Base-by-base conservation (phyloP, 2,329 filamentous ascomycete genomes). In the Aspergillus ruber region DNA sequence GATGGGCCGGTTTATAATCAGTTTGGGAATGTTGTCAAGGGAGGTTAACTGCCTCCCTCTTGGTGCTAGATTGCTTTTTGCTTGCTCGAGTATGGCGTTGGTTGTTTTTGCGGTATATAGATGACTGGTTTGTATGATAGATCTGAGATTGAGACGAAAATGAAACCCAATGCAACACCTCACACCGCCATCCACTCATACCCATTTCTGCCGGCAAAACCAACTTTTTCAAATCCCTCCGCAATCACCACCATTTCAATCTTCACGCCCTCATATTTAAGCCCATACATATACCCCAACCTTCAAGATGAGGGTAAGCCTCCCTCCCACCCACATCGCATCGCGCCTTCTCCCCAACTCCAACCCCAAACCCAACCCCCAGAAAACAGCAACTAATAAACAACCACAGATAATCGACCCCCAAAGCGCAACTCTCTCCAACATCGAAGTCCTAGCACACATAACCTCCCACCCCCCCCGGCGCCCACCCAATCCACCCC, bases 381-480 rank as follows among this genome's bases (percentile, higher is more conserved):
- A 35, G 6, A 21, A 21, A 21, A 6, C 32, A 15, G 15, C 25
- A 4, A 35, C 32, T 35, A n/a, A 35, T 13, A 15, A 35, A 3
- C 3, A 12, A 23, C 0, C 35, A 72, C 38, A 73, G 70, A 66
- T 74, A 27, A 62, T 73, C 47, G 70, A 74, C 53, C 68, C 71
- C 41, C 71, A 73, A 60, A 62, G 65, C 29, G 70, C 70, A n/a
- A 61, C 66, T 23, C 61, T 74, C 43, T 70, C 69, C 43, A 74
- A 72, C 52, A 59, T 69, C 21, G 71, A 74, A 62, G 70, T 74
- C 42, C 60, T 72, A 33, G 61, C 67, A 17, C 69, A 72, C 49
- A 52, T 73, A 32, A 66, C 64, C 12, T 51, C 63, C 20, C 69
- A 72, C 46, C 70, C 70, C 20, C 69, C 70, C 33, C 66, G 70